A percentile compares a stretch with the other conserved stretches of the same genome.
phyloP scores from a whole-genome alignment of 1,139 yeast species.

The Nakaseomyces glabratus region DNA sequence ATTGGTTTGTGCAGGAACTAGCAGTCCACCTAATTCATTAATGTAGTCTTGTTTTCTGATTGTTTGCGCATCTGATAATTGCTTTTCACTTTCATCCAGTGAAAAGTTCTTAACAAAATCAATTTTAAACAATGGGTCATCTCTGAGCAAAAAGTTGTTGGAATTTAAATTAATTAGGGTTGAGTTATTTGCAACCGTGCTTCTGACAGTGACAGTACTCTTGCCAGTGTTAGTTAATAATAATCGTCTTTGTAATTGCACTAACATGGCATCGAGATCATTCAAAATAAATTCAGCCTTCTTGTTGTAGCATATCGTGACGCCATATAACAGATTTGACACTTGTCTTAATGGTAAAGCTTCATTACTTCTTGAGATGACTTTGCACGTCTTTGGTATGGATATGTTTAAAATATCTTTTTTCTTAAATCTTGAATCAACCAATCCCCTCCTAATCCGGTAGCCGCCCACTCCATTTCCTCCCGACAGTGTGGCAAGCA shows the following conservation, averaged over 20 bases:
- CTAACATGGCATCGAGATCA: constrained; percentile 19
- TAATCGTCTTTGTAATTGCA: constrained; percentile 21
- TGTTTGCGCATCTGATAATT: constrained; percentile 7
- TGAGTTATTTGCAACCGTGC: constrained; percentile 6
- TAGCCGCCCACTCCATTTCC: not conserved
- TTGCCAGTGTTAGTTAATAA: constrained; percentile 6
- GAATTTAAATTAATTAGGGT: not conserved
- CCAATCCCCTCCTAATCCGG: no score
- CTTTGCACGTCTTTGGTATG: constrained; percentile 27
- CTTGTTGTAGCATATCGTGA: constrained; percentile 26
- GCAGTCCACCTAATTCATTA: constrained; percentile 21
- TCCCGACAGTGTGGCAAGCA: constrained; percentile 12
- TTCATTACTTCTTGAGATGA: constrained; percentile 15
- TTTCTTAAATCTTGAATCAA: constrained; percentile 19
- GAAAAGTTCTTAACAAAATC: constrained; percentile 13
- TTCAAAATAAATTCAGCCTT: constrained; percentile 27
- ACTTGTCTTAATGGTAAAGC: constrained; percentile 24
- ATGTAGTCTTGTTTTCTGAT: constrained; percentile 26
- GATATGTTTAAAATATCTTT: constrained; percentile 27
- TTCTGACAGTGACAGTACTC: constrained; percentile 7
- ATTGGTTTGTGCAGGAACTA: constrained; percentile 9
- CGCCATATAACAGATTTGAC: constrained; percentile 27
- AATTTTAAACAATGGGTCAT: constrained; percentile 9
- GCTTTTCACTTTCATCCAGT: constrained; percentile 5
- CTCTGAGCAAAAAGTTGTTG: not conserved